Conservation (phyloP, 345 rosid species). For the Euphorbia pulcherrima region DNA sequence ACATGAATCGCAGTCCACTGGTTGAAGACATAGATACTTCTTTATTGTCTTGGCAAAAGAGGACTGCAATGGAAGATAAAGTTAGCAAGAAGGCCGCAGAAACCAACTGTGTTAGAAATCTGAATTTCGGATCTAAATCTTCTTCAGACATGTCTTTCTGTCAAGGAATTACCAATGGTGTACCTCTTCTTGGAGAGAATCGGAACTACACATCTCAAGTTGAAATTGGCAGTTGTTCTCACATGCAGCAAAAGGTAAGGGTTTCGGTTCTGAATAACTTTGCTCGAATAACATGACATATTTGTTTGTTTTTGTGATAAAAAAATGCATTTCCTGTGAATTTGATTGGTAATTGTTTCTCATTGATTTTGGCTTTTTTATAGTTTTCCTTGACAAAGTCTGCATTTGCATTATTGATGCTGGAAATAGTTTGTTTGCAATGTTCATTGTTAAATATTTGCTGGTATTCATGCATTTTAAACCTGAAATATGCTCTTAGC, state of each 20-base stretch:
- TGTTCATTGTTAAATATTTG: neutral
- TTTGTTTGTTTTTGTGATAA: neutral
- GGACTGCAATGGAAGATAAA: conserved; percentile 22
- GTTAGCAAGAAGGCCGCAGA: conserved; percentile 33
- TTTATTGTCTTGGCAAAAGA: conserved; percentile 30
- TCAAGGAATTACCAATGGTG: conserved; percentile 20
- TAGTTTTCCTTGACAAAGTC: neutral
- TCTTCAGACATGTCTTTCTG: conserved; percentile 30
- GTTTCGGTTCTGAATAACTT: conserved; percentile 17
- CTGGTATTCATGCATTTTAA: neutral
- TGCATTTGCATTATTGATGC: neutral
- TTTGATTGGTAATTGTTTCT: neutral
- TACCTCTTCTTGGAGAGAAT: conserved; percentile 35
- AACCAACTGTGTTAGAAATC: conserved; percentile 30
- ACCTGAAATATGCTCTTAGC: neutral
- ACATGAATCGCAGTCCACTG: conserved; percentile 29
- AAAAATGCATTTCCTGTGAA: neutral
- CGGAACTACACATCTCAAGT: conserved; percentile 29
- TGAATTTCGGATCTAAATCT: conserved; percentile 34
- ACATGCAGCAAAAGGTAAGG: conserved; percentile 47
- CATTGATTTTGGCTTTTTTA: too few species aligned
- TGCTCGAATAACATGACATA: neutral
- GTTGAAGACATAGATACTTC: conserved; percentile 22
- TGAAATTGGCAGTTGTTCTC: conserved; percentile 33
- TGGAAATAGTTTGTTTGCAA: neutral